Percentiles rank a stretch among this genome's conserved stretches.
Conservation (phyloP, 1,284 basidiomycete species). For the Farysia itapuensis region DNA sequence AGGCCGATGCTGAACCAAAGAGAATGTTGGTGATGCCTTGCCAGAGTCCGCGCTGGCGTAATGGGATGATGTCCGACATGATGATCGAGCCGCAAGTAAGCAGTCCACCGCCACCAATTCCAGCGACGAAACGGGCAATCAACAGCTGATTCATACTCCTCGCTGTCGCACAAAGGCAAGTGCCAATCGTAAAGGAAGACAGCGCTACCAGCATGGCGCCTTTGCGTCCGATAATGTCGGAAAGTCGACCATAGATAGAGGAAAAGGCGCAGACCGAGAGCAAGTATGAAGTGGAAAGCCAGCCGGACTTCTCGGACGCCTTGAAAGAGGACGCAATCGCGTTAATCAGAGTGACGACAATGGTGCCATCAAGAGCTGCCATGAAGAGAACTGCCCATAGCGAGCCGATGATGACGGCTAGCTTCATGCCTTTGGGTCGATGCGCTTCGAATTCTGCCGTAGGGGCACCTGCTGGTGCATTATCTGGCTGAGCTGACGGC, state of each 20-base stretch:
- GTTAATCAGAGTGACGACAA: slow-evolving; percentile 52
- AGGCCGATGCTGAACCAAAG: slow-evolving; percentile 55
- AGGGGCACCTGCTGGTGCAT: too few relatives aligned
- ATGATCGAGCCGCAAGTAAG: slow-evolving; percentile 62
- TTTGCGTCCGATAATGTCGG: slow-evolving; percentile 57
- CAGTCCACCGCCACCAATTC: slow-evolving; percentile 63
- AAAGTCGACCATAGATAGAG: slow-evolving; percentile 53
- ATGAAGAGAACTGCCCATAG: slow-evolving; percentile 56
- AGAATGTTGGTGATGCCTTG: slow-evolving; percentile 59
- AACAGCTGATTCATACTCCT: slow-evolving; percentile 45
- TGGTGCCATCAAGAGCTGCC: slow-evolving; percentile 54
- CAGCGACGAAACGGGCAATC: slow-evolving; percentile 60
- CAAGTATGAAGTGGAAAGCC: slow-evolving; percentile 56
- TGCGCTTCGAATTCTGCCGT: too few relatives aligned
- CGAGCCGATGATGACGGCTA: slow-evolving; percentile 48
- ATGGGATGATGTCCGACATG: slow-evolving; percentile 61
- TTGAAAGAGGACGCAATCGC: slow-evolving; percentile 56
- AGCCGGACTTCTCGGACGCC: slow-evolving; percentile 51
- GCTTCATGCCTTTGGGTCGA: slow-evolving; percentile 23
- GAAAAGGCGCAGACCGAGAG: slow-evolving; percentile 56
- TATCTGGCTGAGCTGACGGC: too few relatives aligned
- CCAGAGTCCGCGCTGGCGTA: slow-evolving; percentile 61
- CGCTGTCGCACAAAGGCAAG: slow-evolving; percentile 52
- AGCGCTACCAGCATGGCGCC: slow-evolving; percentile 54
- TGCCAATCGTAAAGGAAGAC: slow-evolving; percentile 45